A percentile compares a stretch with the other conserved stretches of the same genome.
Conservation (phyloP, 192 early-diverging fungal genomes). For the Coemansia sp. region DNA sequence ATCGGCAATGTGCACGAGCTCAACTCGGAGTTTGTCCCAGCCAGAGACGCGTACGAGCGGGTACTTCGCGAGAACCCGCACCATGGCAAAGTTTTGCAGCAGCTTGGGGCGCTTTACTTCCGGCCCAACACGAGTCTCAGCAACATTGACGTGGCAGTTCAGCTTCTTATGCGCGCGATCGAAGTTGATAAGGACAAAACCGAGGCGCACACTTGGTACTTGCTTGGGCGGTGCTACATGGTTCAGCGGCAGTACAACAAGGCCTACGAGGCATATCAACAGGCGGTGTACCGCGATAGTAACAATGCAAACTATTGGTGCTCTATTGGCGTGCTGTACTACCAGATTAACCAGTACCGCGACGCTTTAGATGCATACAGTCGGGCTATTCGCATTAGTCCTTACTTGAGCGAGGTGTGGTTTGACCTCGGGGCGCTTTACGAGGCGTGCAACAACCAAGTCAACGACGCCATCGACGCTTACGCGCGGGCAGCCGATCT, state of each 20-base stretch:
- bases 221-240: constrained; percentile 97
- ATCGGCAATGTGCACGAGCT: constrained; percentile 97
- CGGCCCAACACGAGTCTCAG: constrained; percentile 79
- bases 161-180: constrained; percentile 80
- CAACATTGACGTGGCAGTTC: constrained; percentile 84
- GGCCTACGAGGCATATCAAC: constrained; percentile 98
- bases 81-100: constrained; percentile 94
- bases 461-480: constrained; percentile 95
- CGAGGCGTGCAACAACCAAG: constrained; percentile 97
- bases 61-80: constrained; percentile 88
- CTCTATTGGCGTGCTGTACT: constrained; percentile 98
- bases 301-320: constrained; percentile 98
- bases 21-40: constrained; percentile 79
- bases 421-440: constrained; percentile 96
- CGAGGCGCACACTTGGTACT: constrained; percentile 94
- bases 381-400: constrained; percentile 91
- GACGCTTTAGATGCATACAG: constrained; percentile 98
- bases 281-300: constrained; percentile 92
- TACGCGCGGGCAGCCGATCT: constrained; percentile 92
- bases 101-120: constrained; percentile 97
- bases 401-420: constrained; percentile 97
- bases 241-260: constrained; percentile 90
- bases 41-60: constrained; percentile 91
- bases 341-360: constrained; percentile 90
- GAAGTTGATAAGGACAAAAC: constrained; percentile 78